These are phyloP conservation scores for Afroboletus lepidellus DNA, from an alignment of 1,284 basidiomycete genomes.

Conservation along the genomic window DNA sequence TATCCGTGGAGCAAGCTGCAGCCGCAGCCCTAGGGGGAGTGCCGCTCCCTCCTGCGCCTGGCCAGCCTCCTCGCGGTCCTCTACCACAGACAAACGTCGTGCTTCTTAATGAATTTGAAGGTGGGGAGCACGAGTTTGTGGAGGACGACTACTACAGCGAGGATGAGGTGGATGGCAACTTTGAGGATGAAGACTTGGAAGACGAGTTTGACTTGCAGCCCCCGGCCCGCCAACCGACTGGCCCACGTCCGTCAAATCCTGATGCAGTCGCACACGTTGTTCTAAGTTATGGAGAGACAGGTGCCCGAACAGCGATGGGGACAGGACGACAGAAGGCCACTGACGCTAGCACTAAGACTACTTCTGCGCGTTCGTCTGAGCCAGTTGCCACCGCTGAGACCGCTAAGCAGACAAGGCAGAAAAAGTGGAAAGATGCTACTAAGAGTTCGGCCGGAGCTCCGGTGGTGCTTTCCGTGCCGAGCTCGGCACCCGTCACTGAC, in stretches of 20 bases:
- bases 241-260: conserved; percentile 14
- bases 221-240: conserved; percentile 20
- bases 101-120: conserved; percentile 46
- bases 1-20: conserved; percentile 51
- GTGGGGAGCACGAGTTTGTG: conserved; percentile 45
- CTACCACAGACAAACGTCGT: conserved; percentile 41
- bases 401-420: conserved; percentile 40
- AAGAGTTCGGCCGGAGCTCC: conserved; percentile 22
- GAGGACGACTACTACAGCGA: conserved; percentile 48
- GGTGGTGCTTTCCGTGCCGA: conserved; percentile 32
- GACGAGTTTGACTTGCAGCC: conserved; percentile 31
- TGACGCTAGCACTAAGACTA: conserved; percentile 32
- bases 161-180: conserved; percentile 44
- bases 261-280: conserved; percentile 39
- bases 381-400: conserved; percentile 11
- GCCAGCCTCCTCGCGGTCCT: conserved; percentile 32
- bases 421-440: conserved; percentile 30
- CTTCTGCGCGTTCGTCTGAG: conserved; percentile 17
- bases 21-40: conserved; percentile 41
- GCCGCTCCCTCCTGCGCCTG: conserved; percentile 33
- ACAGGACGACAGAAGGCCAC: conserved; percentile 9
- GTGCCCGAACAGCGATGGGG: conserved; percentile 12
- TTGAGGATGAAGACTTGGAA: conserved; percentile 44
- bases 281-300: conserved; percentile 40
- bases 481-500: conserved; percentile 22